Conservation (phyloP, 2,329 filamentous ascomycete species). For the Sporothrix brasiliensis region DNA sequence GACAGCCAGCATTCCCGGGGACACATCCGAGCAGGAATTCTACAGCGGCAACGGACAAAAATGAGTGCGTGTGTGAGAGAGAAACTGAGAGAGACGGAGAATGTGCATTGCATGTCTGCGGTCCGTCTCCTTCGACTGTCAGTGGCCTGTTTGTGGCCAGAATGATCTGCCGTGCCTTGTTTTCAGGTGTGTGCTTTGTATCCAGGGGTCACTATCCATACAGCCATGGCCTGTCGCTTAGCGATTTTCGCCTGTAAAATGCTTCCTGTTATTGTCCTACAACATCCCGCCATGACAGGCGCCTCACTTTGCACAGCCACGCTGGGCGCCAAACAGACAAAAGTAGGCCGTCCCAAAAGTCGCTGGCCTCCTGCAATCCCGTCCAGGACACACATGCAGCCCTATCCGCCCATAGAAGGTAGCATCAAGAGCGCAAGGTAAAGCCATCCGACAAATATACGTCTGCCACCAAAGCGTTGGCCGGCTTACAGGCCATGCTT, state of each 20-base stretch:
- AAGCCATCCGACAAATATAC: constrained; percentile 13
- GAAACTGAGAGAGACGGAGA: too few species aligned
- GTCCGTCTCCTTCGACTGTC: too few species aligned
- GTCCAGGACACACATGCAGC: background rate
- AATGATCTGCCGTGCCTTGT: too few species aligned
- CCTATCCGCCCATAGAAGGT: background rate
- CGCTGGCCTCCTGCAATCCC: background rate
- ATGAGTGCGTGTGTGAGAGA: too few species aligned
- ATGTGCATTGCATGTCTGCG: background rate
- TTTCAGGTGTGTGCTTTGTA: too few species aligned
- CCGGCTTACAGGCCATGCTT: constrained; percentile 23
- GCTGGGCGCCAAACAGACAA: constrained; percentile 11
- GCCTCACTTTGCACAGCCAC: constrained; percentile 31
- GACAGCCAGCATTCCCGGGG: too few species aligned
- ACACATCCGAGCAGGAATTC: too few species aligned
- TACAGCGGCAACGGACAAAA: too few species aligned
- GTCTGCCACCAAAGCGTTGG: constrained; percentile 14
- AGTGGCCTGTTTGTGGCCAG: constrained; percentile 25
- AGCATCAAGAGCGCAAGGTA: background rate
- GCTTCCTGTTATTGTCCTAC: background rate
- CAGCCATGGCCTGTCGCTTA: background rate
- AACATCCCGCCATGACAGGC: background rate
- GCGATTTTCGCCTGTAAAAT: background rate
- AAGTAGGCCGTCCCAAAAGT: background rate
- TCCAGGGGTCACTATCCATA: background rate